phyloP scores from a whole-genome alignment of 805 yeast genomes.

The Lipomyces kockii region DNA sequence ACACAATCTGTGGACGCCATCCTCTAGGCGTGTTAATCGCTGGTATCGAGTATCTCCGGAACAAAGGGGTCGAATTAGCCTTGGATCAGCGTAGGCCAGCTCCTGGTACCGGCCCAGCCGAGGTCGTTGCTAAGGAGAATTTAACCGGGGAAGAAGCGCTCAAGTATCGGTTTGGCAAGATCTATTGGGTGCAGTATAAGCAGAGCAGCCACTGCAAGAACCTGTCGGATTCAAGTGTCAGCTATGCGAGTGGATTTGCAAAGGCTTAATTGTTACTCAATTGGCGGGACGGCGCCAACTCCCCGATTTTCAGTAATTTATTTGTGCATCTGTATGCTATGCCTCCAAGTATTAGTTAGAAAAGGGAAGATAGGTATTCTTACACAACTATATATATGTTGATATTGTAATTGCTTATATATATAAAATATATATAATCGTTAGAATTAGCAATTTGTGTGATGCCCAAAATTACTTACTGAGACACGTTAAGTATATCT shows the following conservation, averaged over 20 bases:
- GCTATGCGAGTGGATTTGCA: slow-evolving; percentile 37
- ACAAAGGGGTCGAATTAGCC: slow-evolving; percentile 30
- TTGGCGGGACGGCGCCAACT: too few relatives aligned
- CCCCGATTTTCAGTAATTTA: too few relatives aligned
- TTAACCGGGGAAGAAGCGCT: slow-evolving; percentile 28
- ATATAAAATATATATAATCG: too few relatives aligned
- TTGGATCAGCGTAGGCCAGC: slow-evolving; percentile 28
- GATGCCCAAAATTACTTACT: background rate
- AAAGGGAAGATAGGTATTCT: background rate
- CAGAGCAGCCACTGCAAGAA: slow-evolving; percentile 30
- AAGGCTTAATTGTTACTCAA: slow-evolving; percentile 12
- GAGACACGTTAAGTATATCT: background rate
- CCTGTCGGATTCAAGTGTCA: slow-evolving; percentile 32
- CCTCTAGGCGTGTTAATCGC: slow-evolving; percentile 72
- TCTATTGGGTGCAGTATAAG: slow-evolving; percentile 34
- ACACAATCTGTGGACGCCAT: slow-evolving; percentile 91
- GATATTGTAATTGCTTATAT: background rate
- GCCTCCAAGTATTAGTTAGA: background rate
- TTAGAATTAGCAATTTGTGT: background rate
- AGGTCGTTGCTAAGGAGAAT: slow-evolving; percentile 17
- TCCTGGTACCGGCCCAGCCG: slow-evolving; percentile 25
- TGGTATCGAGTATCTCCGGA: slow-evolving; percentile 50
- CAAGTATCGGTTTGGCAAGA: slow-evolving; percentile 32
- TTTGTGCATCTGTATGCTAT: background rate
- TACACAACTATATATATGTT: background rate